Percentiles rank a stretch among this genome's conserved stretches.
Conservation (phyloP, 2,329 filamentous ascomycete species). For the Penicillium sumatraense region DNA sequence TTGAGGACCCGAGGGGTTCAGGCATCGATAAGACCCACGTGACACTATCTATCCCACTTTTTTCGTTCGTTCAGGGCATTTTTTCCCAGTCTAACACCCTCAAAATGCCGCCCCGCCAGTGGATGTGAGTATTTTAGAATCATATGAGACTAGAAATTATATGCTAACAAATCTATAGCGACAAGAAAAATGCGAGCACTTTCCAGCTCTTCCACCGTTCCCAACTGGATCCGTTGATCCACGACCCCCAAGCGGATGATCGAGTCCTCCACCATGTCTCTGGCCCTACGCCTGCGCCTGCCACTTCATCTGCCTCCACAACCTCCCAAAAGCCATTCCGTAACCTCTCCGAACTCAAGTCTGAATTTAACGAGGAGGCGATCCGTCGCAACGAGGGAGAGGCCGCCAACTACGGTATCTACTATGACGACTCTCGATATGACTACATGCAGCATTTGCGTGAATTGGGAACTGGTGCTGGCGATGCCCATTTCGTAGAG, state of each 20-base stretch:
- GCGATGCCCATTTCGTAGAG: conserved; percentile 83
- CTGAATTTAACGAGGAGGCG: conserved; percentile 67
- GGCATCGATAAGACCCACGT: conserved; percentile 37
- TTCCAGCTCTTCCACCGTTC: conserved; percentile 94
- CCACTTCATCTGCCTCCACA: conserved; percentile 32
- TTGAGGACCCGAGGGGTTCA: conserved; percentile 28
- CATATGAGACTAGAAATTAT: neutral
- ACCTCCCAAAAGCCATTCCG: conserved; percentile 52
- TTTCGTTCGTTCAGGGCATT: conserved; percentile 22
- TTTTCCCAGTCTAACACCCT: conserved; percentile 16
- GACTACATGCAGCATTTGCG: conserved; percentile 99
- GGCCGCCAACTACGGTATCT: conserved; percentile 90
- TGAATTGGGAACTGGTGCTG: conserved; percentile 72
- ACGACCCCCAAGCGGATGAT: conserved; percentile 84
- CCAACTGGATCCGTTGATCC: conserved; percentile 95
- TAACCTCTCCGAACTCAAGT: conserved; percentile 76
- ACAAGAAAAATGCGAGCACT: conserved; percentile 92
- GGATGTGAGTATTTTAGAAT: conserved; percentile 63
- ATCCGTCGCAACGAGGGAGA: conserved; percentile 93
- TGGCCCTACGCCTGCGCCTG: conserved; percentile 38
- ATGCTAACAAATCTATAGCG: conserved; percentile 51
- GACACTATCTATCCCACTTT: conserved; percentile 35
- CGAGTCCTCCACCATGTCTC: conserved; percentile 81
- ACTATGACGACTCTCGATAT: conserved; percentile 92
- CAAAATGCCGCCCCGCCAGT: conserved; percentile 73